A percentile compares a stretch with the other conserved stretches of the same genome.
phyloP scores from a whole-genome alignment of 1,284 basidiomycete species.

The Cutaneotrichosporon cavernicola region DNA sequence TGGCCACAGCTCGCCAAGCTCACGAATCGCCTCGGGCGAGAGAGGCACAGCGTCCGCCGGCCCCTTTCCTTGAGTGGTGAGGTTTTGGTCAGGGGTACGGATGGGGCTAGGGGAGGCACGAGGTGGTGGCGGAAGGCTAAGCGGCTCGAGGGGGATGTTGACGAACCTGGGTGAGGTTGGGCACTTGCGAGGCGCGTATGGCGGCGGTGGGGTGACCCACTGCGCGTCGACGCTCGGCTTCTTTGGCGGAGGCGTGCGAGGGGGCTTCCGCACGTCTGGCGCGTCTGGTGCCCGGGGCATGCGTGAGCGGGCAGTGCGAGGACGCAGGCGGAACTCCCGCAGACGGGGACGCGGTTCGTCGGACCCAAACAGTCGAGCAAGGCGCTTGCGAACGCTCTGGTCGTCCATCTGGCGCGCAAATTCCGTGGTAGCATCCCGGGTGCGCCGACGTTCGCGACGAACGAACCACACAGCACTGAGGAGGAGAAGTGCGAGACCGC shows the following conservation, averaged over 20 bases:
- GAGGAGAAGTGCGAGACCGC: conserved; percentile 18
- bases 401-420: conserved; percentile 31
- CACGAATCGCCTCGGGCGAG: background rate
- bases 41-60: background rate
- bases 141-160: background rate
- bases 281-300: too few species aligned
- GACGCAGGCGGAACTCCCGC: background rate
- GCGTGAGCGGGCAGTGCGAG: background rate
- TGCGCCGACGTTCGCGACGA: conserved; percentile 33
- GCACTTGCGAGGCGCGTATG: background rate
- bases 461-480: conserved; percentile 33
- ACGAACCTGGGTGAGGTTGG: background rate
- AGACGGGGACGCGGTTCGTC: background rate
- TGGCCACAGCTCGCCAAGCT: conserved; percentile 28
- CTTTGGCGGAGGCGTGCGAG: background rate
- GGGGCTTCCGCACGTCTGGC: background rate
- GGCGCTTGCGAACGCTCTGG: conserved; percentile 2
- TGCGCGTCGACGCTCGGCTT: background rate
- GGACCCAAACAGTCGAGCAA: background rate
- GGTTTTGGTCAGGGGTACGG: background rate
- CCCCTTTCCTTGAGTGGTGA: background rate
- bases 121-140: background rate
- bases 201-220: conserved; percentile 1
- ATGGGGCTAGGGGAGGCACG: background rate
- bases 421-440: conserved; percentile 36